A percentile compares a stretch with the other conserved stretches of the same genome.
Conservation (phyloP, 306 rosid genomes). For the Acacia acuminata region DNA sequence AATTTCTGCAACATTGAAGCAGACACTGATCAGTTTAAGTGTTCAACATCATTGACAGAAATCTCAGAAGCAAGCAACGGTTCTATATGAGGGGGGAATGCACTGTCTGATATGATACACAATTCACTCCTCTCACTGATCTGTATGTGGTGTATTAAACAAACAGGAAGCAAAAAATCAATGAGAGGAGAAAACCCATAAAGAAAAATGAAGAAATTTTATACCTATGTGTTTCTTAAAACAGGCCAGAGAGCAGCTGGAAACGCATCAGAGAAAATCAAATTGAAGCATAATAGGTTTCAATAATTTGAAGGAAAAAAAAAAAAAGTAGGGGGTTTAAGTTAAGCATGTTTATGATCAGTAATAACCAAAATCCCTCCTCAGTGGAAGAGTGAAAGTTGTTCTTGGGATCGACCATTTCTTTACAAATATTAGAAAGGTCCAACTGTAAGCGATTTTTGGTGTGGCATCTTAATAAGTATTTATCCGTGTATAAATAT, state of each 20-base stretch:
- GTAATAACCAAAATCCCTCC: background rate
- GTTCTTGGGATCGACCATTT: too few species aligned
- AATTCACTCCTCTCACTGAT: background rate
- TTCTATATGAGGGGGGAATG: background rate
- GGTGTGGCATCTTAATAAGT: too few species aligned
- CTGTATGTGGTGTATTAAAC: constrained; percentile 19
- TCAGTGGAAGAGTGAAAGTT: too few species aligned
- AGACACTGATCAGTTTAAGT: constrained; percentile 32
- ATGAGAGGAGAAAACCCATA: background rate
- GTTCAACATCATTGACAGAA: background rate
- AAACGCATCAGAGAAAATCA: constrained; percentile 23
- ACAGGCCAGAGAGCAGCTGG: constrained; percentile 77
- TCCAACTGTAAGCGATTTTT: too few species aligned
- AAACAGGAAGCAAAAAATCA: constrained; percentile 2
- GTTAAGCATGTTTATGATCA: background rate
- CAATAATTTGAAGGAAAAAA: background rate
- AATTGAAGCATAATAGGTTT: constrained; percentile 1
- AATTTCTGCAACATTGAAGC: constrained; percentile 52
- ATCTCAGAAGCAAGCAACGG: background rate
- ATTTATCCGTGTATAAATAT: too few species aligned
- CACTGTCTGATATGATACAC: background rate
- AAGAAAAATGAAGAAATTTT: background rate
- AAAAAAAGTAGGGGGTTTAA: background rate
- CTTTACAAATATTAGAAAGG: too few species aligned
- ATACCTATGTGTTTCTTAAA: constrained; percentile 90